Base-by-base conservation (phyloP, 2,329 filamentous ascomycete species). In the Cladosporium sp. region DNA sequence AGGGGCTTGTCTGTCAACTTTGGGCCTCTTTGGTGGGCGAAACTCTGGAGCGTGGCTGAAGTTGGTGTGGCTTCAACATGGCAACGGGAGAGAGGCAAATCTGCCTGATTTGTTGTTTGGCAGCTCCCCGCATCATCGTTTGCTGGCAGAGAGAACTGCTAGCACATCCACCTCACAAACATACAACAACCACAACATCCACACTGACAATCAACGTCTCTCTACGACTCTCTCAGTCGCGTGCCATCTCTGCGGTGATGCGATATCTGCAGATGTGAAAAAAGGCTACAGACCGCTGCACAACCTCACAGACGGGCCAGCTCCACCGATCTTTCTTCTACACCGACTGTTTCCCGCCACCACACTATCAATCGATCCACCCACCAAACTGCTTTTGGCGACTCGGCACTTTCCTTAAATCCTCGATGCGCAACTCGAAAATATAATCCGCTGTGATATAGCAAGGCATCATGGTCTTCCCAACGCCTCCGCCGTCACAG, bases 301-400 rank as follows among this genome's bases (percentile, higher is more conserved):
- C n/a, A 9, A 27, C 22, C 22, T 27, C 22, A 9, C 22, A 27
- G n/a, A 27, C 22, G 22, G 22, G 22, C n/a, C 22, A 27, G 22
- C 22, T 27, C 22, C 22, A 27, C 22, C 22, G 9, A 5, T 9
- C 22, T 9, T 5, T 27, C 22, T 27, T 27, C 22, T 22, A 47
- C 44, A 47, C 44, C 44, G 44, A 47, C 44, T 29, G 34, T 47
- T 47, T 38, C 13, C 44, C 44, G 44, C 38, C 44, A n/a, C n/a
- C n/a, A 34, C 45, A 40, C 45, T 34, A 24, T 24, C 37, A 8
- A 22, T 34, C n/a, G 32, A 34, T 13, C 37, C 45, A 40, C 37
- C 32, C 8, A 34, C 32, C 32, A 15, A 34, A 27, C 22, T 27
- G 9, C 22, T 27, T 27, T 27, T 27, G 22, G 22, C 22, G 22